phyloP scores from a whole-genome alignment of 345 rosid genomes.

The Chamaenerion angustifolium region DNA sequence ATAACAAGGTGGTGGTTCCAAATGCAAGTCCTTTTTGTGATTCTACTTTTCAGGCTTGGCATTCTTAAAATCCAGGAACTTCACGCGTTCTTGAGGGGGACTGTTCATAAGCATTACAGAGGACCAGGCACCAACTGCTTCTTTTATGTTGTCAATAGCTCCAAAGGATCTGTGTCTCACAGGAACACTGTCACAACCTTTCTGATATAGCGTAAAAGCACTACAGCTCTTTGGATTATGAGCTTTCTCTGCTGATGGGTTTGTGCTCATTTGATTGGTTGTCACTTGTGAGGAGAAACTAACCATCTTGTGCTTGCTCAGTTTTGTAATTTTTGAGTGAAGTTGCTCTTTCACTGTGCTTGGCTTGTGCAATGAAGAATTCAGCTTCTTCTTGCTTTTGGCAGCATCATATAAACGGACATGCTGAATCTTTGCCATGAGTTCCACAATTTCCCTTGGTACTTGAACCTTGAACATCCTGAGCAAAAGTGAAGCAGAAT shows the following conservation, averaged over 20 bases:
- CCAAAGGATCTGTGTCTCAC: conserved; percentile 17
- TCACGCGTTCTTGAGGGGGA: conserved; percentile 6
- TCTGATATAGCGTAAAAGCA: conserved; percentile 6
- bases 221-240: no score
- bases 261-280: no score
- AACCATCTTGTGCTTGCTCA: no score
- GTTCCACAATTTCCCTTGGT: conserved; percentile 27
- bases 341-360: no score
- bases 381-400: conserved; percentile 23
- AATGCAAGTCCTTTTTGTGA: conserved; percentile 25
- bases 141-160: conserved; percentile 17
- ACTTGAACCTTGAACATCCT: no score
- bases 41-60: conserved; percentile 6
- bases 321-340: no score
- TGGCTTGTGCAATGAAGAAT: neutral
- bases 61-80: no score
- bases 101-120: neutral
- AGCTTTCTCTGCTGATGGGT: no score
- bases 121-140: no score
- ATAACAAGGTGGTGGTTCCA: conserved; percentile 17
- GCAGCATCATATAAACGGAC: conserved; percentile 61
- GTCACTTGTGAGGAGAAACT: no score
- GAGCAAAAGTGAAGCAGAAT: no score
- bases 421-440: conserved; percentile 68
- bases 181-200: conserved; percentile 15